Base-by-base conservation (phyloP, 768 basidiomycete genomes). In the Crassisporium funariophilum region DNA sequence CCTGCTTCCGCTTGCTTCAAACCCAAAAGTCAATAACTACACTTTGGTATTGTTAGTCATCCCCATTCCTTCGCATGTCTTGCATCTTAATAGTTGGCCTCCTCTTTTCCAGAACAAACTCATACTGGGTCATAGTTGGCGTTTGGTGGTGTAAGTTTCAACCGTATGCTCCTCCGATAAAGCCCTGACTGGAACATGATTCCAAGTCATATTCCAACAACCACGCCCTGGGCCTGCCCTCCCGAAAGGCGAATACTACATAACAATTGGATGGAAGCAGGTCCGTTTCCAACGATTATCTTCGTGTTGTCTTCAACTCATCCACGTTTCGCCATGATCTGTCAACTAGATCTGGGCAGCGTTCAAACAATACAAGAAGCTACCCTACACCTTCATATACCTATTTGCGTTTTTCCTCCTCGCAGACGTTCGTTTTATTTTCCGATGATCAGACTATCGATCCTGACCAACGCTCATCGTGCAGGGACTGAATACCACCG, bases 181-280 rank as follows among this genome's bases (percentile, higher is more conserved):
- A 9, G 9, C 20, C n/a, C n/a, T 11, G n/a, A 31, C 25, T 46
- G 7, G 40, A 22, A 39, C 23, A 40, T 35, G 9, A 13, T 38
- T 24, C 21, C 15, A 42, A 91, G 89, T 93, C 55, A 78, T 92
- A 40, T 91, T 82, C 63, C 91, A 94, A 61, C 79, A 88, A 58
- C 87, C 84, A n/a, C 82, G 91, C 7, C 84, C 87, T 2, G 91
- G 91, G 0, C 88, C 90, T 42, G 68, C 82, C 10, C 69, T 94
- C 16, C 91, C 91, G 0, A 84, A 83, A 53, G 84, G 84, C 39
- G 83, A 91, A 53, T 77, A 65, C 48, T 93, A 92, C 57, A 50
- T 91, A 20, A 89, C 88, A 0, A 79, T 94, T 35, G 91, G 91
- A 34, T 92, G 87, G 86, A 91, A 88, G 59, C 89, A 91, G 73